phyloP scores from a whole-genome alignment of 768 basidiomycete genomes.

The Polyporus arcularius region DNA sequence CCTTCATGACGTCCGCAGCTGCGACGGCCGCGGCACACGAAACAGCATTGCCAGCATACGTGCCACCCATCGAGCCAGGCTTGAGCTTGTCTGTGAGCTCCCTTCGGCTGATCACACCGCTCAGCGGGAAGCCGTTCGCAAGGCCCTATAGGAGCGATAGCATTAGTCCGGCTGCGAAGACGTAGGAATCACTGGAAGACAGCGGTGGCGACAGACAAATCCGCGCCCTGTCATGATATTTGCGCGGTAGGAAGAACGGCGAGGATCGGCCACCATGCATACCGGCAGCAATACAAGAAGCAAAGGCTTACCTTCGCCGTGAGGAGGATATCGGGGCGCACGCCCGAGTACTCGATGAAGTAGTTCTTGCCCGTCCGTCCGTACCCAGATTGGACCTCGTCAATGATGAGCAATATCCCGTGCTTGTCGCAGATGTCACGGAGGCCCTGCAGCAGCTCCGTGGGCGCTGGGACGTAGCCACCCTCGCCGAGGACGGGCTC shows the following conservation, averaged over 20 bases:
- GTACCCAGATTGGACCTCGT: conserved; percentile 91
- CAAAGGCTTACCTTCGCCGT: conserved; percentile 72
- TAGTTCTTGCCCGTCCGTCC: conserved; percentile 85
- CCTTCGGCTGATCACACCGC: conserved; percentile 78
- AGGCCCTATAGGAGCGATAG: conserved; percentile 53
- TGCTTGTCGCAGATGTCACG: conserved; percentile 86
- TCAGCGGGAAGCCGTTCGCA: conserved; percentile 93
- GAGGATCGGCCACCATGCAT: too few species aligned
- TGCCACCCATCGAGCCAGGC: conserved; percentile 87
- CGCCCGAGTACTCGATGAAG: conserved; percentile 79
- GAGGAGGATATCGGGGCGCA: conserved; percentile 85
- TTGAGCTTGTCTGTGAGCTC: conserved; percentile 78
- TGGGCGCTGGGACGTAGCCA: conserved; percentile 89
- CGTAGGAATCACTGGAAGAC: not conserved
- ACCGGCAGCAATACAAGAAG: too few species aligned
- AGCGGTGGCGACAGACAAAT: too few species aligned
- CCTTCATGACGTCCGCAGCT: conserved; percentile 71
- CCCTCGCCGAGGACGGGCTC: conserved; percentile 96
- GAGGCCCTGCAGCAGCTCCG: conserved; percentile 77
- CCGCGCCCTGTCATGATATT: too few species aligned
- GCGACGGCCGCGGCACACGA: conserved; percentile 90
- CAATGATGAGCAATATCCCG: conserved; percentile 79
- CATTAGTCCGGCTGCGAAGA: not conserved
- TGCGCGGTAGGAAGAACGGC: too few species aligned
- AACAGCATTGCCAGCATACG: conserved; percentile 91